Conservation (phyloP, 2,329 filamentous ascomycete species). For the Aspergillus piperis region DNA sequence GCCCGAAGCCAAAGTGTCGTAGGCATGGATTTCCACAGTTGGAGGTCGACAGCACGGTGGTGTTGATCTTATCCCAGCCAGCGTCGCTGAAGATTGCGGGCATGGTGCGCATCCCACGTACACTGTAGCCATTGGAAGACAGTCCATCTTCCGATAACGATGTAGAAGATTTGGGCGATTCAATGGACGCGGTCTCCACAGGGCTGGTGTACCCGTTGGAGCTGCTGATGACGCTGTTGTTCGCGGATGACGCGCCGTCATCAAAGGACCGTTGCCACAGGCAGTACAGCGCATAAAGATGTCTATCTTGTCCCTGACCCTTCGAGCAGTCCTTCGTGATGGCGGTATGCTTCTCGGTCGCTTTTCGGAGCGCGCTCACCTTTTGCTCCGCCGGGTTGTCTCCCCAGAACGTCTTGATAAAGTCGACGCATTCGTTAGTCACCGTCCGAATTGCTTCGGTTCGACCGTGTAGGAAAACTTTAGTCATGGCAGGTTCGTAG, state of each 20-base stretch:
- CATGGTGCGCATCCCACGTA: slow-evolving; percentile 47
- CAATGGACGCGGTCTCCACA: slow-evolving; percentile 32
- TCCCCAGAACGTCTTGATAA: slow-evolving; percentile 92
- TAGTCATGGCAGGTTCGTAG: slow-evolving; percentile 98
- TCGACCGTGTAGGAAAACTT: slow-evolving; percentile 85
- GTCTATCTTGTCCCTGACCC: slow-evolving; percentile 86
- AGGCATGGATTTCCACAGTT: slow-evolving; percentile 97
- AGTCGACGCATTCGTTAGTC: slow-evolving; percentile 78
- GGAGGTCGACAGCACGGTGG: slow-evolving; percentile 91
- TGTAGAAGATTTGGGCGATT: slow-evolving; percentile 37
- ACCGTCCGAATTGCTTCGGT: slow-evolving; percentile 92
- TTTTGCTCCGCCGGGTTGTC: slow-evolving; percentile 82
- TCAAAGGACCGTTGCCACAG: slow-evolving; percentile 91
- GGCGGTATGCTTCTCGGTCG: slow-evolving; percentile 77
- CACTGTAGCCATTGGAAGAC: slow-evolving; percentile 55
- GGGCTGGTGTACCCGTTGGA: slow-evolving; percentile 68
- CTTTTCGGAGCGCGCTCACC: slow-evolving; percentile 79
- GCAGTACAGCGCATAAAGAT: slow-evolving; percentile 90
- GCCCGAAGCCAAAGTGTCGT: slow-evolving; percentile 94
- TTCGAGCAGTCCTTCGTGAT: slow-evolving; percentile 84
- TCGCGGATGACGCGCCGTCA: slow-evolving; percentile 60
- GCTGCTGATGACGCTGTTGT: slow-evolving; percentile 52
- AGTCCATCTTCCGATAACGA: slow-evolving; percentile 45
- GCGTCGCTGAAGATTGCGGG: slow-evolving; percentile 79
- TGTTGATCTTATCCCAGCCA: slow-evolving; percentile 95